Evolutionary conservation across 2,329 filamentous ascomycete genomes (phyloP), one percentile per base, ranked within the genome.

Genomic region (Arthrinium phaeospermum): DNA sequence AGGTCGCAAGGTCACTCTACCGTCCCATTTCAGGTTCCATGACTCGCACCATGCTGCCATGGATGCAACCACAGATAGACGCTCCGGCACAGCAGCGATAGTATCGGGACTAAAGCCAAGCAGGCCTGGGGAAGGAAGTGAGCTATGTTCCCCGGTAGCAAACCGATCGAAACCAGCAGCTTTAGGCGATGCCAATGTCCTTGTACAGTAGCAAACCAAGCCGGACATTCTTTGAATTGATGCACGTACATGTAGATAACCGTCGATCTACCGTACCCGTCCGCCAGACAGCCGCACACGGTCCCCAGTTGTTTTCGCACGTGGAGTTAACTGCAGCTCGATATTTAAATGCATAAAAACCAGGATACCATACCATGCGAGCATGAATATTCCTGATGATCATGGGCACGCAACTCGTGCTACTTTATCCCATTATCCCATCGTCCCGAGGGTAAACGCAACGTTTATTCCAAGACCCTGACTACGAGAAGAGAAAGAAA

Each of bases 21-120:
- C 30, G 53, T 61, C 30, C 53, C 53, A 61, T 61, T 61, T 61
- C 53, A 61, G 53, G 53, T 61, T 34, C 14, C 27, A 61, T 61
- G 53, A 37, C 53, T 61, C 53, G 53, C 53, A 57, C 27, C 27
- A 30, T 30, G 27, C 27, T 30, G 27, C 53, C 53, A 57, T 57
- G 53, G 27, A 37, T 61, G 53, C 53, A 61, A 61, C 53, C 53
- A 61, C 34, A 61, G 53, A 61, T 61, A 61, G 27, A 34, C 53
- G 53, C 53, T 61, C 34, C 30, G 53, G 53, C 16, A 37, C 19
- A 61, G 53, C 19, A 61, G 53, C 30, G 53, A 61, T 61, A 16
- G 53, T 16, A 61, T 37, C 30, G 53, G 53, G 34, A 16, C 30
- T 61, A 61, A 34, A 61, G 53, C 53, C 34, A 61, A 16, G 49